Evolutionary conservation across 164 flowering plant genomes (phyloP).

Genomic region (Taxillus chinensis): DNA sequence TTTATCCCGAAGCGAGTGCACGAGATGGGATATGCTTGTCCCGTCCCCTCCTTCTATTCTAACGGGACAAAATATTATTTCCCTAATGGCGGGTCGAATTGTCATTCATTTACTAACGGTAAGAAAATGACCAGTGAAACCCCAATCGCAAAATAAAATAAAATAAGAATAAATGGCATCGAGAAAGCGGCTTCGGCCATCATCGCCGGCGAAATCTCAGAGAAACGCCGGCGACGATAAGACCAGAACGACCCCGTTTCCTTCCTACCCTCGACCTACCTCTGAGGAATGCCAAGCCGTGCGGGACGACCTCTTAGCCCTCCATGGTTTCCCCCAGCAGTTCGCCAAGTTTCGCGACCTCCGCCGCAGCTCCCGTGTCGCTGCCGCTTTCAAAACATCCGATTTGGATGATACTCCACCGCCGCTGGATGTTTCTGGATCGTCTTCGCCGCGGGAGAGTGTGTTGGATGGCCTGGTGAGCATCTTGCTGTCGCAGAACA

Average conservation of each 20-base stretch:
- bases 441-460: constrained; percentile 33
- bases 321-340: constrained; percentile 76
- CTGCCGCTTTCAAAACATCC: not conserved
- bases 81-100: no score
- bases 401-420: not conserved
- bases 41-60: no score
- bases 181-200: not conserved
- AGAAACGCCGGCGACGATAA: not conserved
- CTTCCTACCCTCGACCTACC: constrained; percentile 49
- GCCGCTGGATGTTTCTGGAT: no score
- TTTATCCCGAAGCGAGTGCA: no score
- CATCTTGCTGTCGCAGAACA: constrained; percentile 73
- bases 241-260: constrained; percentile 29
- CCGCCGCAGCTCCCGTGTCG: constrained; percentile 9
- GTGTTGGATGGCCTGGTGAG: constrained; percentile 79
- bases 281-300: constrained; percentile 58
- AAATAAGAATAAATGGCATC: not conserved
- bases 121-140: no score
- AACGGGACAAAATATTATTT: no score
- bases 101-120: no score
- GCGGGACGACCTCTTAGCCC: constrained; percentile 48
- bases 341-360: constrained; percentile 51
- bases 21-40: no score
- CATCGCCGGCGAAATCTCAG: not conserved
- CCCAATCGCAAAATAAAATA: not conserved